Conservation (phyloP, 768 basidiomycete species). For the Phylloporus rhodoxanthus region DNA sequence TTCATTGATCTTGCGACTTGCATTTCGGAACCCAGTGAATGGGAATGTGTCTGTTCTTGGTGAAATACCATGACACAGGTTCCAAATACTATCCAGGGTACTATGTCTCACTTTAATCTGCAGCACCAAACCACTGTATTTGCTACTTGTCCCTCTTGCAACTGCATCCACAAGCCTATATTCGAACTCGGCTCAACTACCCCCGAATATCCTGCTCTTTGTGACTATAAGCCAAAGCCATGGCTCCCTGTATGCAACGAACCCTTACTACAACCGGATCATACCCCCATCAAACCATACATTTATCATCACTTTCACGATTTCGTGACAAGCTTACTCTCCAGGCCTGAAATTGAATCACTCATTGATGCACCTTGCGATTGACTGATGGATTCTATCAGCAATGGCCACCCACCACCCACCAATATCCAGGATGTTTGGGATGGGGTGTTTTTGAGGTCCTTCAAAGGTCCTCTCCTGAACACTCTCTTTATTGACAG, state of each 20-base stretch:
- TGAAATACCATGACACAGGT: not conserved
- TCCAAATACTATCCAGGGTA: not conserved
- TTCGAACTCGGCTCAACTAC: not conserved
- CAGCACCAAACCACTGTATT: not conserved
- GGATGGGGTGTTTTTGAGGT: not conserved
- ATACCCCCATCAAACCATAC: slow-evolving; percentile 1
- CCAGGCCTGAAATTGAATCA: not conserved
- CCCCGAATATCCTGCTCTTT: not conserved
- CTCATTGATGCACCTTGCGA: not conserved
- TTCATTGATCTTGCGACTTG: not conserved
- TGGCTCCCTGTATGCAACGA: not conserved
- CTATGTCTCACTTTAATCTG: not conserved
- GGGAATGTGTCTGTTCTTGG: not conserved
- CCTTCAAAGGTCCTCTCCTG: not conserved
- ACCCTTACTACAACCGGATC: not conserved
- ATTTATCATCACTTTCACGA: slow-evolving; percentile 7
- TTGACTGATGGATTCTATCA: not conserved
- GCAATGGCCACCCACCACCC: not conserved
- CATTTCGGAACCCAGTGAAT: not conserved
- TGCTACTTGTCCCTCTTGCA: not conserved
- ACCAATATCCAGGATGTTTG: not conserved
- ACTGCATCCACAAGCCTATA: not conserved
- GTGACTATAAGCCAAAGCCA: not conserved
- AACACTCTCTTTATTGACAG: not conserved
- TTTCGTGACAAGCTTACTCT: not conserved